Conservation (phyloP, 83 land plant species). For the Picea mariana region DNA sequence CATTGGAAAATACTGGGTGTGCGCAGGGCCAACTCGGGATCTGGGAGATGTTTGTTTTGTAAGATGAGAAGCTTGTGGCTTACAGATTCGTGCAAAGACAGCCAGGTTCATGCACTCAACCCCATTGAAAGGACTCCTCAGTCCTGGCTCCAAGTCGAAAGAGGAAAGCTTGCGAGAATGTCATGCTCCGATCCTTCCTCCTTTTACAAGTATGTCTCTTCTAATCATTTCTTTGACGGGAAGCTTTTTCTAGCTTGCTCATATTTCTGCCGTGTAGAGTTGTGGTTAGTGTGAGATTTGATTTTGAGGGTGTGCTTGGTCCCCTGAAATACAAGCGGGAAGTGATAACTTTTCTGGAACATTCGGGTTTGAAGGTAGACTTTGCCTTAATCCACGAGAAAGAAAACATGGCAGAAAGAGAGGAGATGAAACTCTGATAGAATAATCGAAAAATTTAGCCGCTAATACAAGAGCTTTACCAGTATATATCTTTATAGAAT, state of each 20-base stretch:
- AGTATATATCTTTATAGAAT: no score
- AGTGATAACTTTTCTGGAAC: not conserved
- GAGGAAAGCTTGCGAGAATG: constrained; percentile 56
- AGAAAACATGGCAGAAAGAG: no score
- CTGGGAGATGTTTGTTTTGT: no score
- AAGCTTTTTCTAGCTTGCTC: not conserved
- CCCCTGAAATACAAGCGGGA: not conserved
- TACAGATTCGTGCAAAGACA: constrained; percentile 66
- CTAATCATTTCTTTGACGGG: not conserved
- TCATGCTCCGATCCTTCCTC: constrained; percentile 49
- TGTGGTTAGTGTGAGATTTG: constrained; percentile 2
- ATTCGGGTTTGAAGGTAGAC: not conserved
- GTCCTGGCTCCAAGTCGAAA: constrained; percentile 81
- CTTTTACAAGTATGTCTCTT: constrained; percentile 31
- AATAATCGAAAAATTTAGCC: not conserved
- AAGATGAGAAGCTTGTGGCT: constrained; percentile 52
- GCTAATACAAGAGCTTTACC: not conserved
- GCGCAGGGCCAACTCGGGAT: no score
- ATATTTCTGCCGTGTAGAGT: not conserved
- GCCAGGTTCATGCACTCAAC: constrained; percentile 57
- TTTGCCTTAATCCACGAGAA: not conserved
- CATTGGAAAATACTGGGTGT: no score
- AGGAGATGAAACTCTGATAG: no score
- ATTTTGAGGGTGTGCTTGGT: not conserved
- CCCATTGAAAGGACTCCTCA: constrained; percentile 36